A percentile compares a stretch with the other conserved stretches of the same genome.
Evolutionary conservation across 2,329 filamentous ascomycete genomes (phyloP).

Genomic region (Phaeosphaeria sp.): DNA sequence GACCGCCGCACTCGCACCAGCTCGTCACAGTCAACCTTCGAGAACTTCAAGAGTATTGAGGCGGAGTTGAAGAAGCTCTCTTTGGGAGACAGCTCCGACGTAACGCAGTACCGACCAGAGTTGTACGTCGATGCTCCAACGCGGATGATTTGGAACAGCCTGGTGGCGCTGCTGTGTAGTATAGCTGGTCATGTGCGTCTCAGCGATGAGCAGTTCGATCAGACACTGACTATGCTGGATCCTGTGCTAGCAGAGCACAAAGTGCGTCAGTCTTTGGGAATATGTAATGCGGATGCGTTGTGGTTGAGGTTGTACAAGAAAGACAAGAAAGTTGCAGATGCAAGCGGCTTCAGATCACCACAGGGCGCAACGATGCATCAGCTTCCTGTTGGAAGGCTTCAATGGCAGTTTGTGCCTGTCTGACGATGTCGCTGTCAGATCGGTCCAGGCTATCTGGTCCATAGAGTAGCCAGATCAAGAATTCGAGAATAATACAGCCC

Average conservation of each 20-base stretch:
- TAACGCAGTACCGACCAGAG: conserved; percentile 15
- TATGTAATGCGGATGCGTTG: conserved; percentile 75
- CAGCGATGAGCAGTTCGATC: conserved; percentile 74
- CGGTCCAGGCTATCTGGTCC: too few relatives aligned
- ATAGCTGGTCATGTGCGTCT: conserved; percentile 69
- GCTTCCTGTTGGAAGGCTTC: conserved; percentile 11
- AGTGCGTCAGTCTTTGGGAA: conserved; percentile 66
- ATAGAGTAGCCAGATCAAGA: too few relatives aligned
- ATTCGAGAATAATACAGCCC: too few relatives aligned
- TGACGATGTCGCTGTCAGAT: too few relatives aligned
- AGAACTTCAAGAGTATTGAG: conserved; percentile 7
- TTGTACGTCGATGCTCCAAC: conserved; percentile 63
- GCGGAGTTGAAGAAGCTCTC: conserved; percentile 9
- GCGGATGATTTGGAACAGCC: conserved; percentile 69
- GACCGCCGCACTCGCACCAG: conserved; percentile 3
- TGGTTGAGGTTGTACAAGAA: conserved; percentile 63
- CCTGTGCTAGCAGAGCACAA: conserved; percentile 49
- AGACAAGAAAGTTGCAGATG: not conserved
- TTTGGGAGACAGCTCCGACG: conserved; percentile 1
- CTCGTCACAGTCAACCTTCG: conserved; percentile 2
- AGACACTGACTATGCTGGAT: conserved; percentile 69
- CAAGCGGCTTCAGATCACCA: too few relatives aligned
- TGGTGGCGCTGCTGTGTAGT: conserved; percentile 64
- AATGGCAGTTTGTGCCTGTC: conserved; percentile 16
- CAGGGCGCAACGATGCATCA: not conserved